Evolutionary conservation across 2,329 filamentous ascomycete species (phyloP), one percentile per base, ranked within the genome.

Genomic region (Curvularia hawaiiensis): DNA sequence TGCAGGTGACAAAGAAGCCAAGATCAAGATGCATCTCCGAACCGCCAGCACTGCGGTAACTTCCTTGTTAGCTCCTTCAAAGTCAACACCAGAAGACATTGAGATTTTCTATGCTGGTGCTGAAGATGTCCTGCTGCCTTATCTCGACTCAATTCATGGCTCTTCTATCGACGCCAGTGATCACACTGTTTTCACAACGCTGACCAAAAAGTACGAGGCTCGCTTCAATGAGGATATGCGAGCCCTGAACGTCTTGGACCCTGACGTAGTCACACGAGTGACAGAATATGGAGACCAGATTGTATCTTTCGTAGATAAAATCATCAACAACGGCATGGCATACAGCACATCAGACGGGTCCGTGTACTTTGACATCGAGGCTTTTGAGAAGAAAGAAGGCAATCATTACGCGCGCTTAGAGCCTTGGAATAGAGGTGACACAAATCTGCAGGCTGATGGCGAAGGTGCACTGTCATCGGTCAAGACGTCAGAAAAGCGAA

Each of bases 261-360:
- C 94, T 0, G 90, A 96, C 68, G 85, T 90, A 33, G 80, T 97
- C 26, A 97, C 92, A 0, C 83, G 93, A 55, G 94, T 97, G n/a
- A 97, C 92, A 1, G 92, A 97, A 69, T 97, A 95, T 67, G 90
- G 94, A 4, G 88, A 88, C 0, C 88, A 96, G 70, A 97, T 98
- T 70, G 91, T 90, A 45, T 80, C 84, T 10, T 97, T 96, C 62
- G 91, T 97, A 0, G 85, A 94, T 69, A 87, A 85, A 63, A 91
- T 97, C 55, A 86, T 96, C 22, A 80, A 89, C 50, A 96, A 97
- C 72, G 90, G 90, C 0, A 97, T 93, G 66, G 94, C 89, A 1
- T 98, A 98, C 70, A 80, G 78, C 33, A 85, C 85, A 0, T 76
- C 80, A 0, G 90, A 95, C 66, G 93, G 92, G 0, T 96, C 91